phyloP scores from a whole-genome alignment of 305 asterid species.

The Nicotiana rustica region DNA sequence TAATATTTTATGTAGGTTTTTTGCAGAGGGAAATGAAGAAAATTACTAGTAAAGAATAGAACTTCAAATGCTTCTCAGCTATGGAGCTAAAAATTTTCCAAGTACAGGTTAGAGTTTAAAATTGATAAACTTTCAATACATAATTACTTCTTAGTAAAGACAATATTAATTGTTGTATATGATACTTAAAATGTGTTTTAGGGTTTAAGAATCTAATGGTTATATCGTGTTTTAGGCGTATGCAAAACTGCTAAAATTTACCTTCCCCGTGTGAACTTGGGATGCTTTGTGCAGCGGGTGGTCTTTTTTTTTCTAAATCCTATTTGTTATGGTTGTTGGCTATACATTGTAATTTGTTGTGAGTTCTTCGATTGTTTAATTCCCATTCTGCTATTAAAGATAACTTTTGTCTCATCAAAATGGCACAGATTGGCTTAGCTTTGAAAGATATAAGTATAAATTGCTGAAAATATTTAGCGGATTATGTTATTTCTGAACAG shows the following conservation, averaged over 20 bases:
- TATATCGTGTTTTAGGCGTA: not conserved
- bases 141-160: not conserved
- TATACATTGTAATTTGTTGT: not conserved
- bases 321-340: not conserved
- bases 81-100: not conserved
- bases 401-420: not conserved
- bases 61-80: not conserved
- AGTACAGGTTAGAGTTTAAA: conserved; percentile 11
- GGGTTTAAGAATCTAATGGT: conserved; percentile 1
- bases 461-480: not conserved
- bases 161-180: not conserved
- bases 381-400: not conserved
- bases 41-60: not conserved
- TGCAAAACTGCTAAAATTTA: not conserved
- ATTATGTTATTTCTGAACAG: not conserved
- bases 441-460: not conserved
- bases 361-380: not conserved
- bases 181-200: conserved; percentile 2
- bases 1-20: conserved; percentile 29
- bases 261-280: not conserved
- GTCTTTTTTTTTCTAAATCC: not conserved
- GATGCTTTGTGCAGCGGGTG: too few relatives aligned
- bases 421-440: not conserved
- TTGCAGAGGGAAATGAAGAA: not conserved
- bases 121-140: not conserved